Conservation (phyloP, 768 basidiomycete genomes). For the Fibroporia radiculosa region DNA sequence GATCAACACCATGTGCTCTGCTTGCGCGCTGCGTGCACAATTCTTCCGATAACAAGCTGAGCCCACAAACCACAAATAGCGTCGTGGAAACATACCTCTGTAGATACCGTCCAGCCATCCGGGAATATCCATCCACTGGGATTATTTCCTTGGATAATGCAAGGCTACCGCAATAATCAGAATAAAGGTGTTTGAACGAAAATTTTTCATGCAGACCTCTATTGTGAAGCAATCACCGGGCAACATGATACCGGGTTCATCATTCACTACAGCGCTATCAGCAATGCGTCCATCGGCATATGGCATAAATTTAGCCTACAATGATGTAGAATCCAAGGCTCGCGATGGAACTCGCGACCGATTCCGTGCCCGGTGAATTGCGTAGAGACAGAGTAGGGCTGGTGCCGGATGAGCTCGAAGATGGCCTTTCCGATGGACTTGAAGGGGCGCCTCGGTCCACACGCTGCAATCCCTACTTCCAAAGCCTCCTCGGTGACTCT, state of each 20-base stretch:
- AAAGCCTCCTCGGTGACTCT: constrained; percentile 56
- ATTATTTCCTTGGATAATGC: constrained; percentile 67
- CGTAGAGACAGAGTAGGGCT: constrained; percentile 55
- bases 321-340: constrained; percentile 79
- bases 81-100: constrained; percentile 44
- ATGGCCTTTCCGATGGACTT: constrained; percentile 68
- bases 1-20: constrained; percentile 9
- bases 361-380: constrained; percentile 87
- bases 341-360: constrained; percentile 68
- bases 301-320: constrained; percentile 35
- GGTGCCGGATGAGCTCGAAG: constrained; percentile 34
- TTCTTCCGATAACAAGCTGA: constrained; percentile 4
- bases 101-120: constrained; percentile 92
- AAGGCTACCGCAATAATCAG: constrained; percentile 39
- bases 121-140: constrained; percentile 72
- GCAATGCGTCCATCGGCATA: neutral
- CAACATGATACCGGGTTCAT: constrained; percentile 74
- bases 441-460: constrained; percentile 67
- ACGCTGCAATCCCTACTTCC: constrained; percentile 60
- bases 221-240: constrained; percentile 92
- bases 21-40: constrained; percentile 14
- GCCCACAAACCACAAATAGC: neutral
- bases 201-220: constrained; percentile 44
- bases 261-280: constrained; percentile 47
- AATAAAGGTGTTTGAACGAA: neutral